Conservation (phyloP, 1,284 basidiomycete genomes). For the Apiotrichum siamense region DNA sequence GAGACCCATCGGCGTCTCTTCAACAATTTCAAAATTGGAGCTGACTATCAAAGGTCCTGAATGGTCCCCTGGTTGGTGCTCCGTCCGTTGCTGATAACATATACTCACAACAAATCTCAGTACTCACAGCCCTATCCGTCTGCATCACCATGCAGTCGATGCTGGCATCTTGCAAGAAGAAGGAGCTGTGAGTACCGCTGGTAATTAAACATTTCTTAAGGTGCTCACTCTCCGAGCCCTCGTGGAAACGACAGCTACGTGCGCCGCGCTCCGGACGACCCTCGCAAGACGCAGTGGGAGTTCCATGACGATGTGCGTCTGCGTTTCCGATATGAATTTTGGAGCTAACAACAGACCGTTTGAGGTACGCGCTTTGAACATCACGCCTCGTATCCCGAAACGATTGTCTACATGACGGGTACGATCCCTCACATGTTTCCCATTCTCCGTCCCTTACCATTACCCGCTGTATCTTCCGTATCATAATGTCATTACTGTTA, state of each 20-base stretch:
- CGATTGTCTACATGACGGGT: no score
- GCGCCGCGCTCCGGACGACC: slow-evolving; percentile 38
- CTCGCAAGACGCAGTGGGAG: slow-evolving; percentile 43
- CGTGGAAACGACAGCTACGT: slow-evolving; percentile 46
- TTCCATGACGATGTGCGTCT: slow-evolving; percentile 46
- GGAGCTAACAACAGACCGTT: slow-evolving; percentile 13
- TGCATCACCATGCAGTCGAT: slow-evolving; percentile 50
- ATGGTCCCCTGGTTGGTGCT: slow-evolving; percentile 40
- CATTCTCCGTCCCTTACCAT: slow-evolving; percentile 1
- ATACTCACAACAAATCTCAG: slow-evolving; percentile 13
- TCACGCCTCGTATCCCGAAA: no score
- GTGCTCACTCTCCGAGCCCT: no score
- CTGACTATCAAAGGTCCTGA: slow-evolving; percentile 32
- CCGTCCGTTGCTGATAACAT: background rate
- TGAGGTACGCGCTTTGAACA: no score
- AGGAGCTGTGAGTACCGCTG: slow-evolving; percentile 30
- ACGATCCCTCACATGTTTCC: background rate
- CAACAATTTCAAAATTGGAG: background rate
- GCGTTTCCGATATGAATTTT: background rate
- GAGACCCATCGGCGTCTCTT: background rate
- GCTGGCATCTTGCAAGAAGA: slow-evolving; percentile 47
- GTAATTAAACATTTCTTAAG: slow-evolving; percentile 2
- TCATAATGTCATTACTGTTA: slow-evolving; percentile 10
- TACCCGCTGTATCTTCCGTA: background rate
- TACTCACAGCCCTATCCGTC: slow-evolving; percentile 44